A percentile compares a stretch with the other conserved stretches of the same genome.
Evolutionary conservation across 768 basidiomycete species (phyloP).

Genomic region (Rhizopogon vesiculosus): DNA sequence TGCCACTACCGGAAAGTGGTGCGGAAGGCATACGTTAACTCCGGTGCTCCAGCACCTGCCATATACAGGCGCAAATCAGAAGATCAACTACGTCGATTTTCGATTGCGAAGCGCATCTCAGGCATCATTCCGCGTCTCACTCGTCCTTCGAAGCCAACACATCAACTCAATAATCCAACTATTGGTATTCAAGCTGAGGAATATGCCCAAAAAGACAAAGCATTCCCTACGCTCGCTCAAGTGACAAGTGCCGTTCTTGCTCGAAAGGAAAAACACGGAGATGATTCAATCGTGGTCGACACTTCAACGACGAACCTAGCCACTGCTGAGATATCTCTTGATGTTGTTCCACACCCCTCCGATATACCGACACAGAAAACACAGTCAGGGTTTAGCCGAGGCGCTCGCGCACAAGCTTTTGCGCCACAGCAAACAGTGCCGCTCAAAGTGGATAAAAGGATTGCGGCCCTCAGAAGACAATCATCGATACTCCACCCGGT

Average conservation of each 20-base stretch:
- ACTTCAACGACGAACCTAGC: not conserved
- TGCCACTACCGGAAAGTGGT: constrained; percentile 2
- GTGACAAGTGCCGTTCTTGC: not conserved
- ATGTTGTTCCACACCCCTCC: not conserved
- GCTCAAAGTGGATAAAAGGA: not conserved
- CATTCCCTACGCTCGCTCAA: not conserved
- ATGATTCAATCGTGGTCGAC: not conserved
- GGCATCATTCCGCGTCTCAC: not conserved
- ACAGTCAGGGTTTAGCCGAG: not conserved
- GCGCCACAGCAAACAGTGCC: not conserved
- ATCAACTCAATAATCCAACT: not conserved
- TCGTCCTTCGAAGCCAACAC: not conserved
- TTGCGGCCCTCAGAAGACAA: not conserved
- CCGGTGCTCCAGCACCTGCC: not conserved
- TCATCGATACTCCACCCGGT: not conserved
- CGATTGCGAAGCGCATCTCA: not conserved
- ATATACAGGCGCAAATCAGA: not conserved
- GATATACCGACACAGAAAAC: not conserved
- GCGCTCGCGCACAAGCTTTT: not conserved
- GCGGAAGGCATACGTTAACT: not conserved
- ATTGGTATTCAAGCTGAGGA: not conserved
- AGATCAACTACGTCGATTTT: not conserved
- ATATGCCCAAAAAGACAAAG: not conserved
- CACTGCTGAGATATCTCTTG: not conserved
- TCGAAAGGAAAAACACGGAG: not conserved